Evolutionary conservation across 768 basidiomycete genomes (phyloP), one percentile per base, ranked within the genome.

Genomic region (Lactifluus hygrophoroides): DNA sequence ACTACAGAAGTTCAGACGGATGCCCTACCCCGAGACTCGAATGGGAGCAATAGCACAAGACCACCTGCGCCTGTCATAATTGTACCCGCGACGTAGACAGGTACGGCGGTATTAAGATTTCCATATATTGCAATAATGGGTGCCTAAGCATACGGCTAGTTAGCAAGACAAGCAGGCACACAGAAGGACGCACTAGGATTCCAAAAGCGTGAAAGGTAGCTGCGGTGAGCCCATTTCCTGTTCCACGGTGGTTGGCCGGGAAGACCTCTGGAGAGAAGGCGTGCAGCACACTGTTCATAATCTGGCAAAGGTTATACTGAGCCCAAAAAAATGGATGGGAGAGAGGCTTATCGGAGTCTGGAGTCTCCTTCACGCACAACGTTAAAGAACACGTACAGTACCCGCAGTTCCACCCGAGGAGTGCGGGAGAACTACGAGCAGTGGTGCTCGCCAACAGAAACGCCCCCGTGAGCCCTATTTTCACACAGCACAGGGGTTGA

Each of bases 381-480:
- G 53, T 79, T 82, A 61, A 70, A 77, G 66, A 85, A 85, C n/a
- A 73, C 76, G 62, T 86, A n/a, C n/a, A n/a, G n/a, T n/a, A 87
- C 9, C 79, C 86, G 66, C 86, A 90, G 70, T 90, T 89, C 88
- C 88, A 90, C 47, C 82, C 88, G 25, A 90, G 75, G 42, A 90
- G 76, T 27, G 80, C 76, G 59, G 84, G 75, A 8, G 84, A 86
- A 58, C 78, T 82, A 64, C 80, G 77, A 30, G 88, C 79, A n/a
- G 87, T 89, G 45, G 88, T 90, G 32, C 80, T 83, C 62, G 77
- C 83, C 66, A 86, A 84, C 46, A 92, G 77, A 73, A 90, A 90
- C 13, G 76, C 76, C 16, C 87, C 88, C 11, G 88, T 90, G 65
- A 89, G 76, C 68, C 77, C 82, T 84, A 72, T 67, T 67, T 77